These are phyloP conservation scores for Cordyceps militaris DNA, from an alignment of 2,329 filamentous ascomycete species.

Conservation along the genomic window DNA sequence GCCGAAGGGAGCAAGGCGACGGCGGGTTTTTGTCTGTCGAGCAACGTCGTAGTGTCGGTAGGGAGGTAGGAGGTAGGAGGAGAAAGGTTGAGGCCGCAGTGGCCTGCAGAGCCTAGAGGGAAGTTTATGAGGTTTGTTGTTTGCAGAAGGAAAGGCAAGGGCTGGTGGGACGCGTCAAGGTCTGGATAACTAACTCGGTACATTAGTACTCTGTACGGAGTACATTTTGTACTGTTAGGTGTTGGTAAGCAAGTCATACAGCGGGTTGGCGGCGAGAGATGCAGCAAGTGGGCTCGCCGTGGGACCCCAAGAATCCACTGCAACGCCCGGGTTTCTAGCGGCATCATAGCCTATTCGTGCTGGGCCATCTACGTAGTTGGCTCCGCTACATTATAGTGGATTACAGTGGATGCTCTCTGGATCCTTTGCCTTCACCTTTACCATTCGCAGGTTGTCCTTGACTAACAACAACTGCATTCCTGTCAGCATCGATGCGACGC, in stretches of 20 bases:
- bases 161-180: constrained; percentile 1
- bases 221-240: too few relatives aligned
- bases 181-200: too few relatives aligned
- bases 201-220: too few relatives aligned
- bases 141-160: background rate
- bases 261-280: background rate
- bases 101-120: constrained; percentile 10
- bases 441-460: background rate
- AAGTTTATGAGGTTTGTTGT: constrained; percentile 1
- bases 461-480: background rate
- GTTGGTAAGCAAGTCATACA: too few relatives aligned
- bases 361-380: background rate
- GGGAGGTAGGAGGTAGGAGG: background rate
- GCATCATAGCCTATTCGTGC: background rate
- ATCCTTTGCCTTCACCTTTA: background rate
- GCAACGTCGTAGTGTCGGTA: background rate
- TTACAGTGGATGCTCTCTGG: background rate
- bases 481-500: background rate
- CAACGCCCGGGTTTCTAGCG: constrained; percentile 1
- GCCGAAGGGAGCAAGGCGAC: background rate
- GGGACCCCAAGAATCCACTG: background rate
- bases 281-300: too few relatives aligned
- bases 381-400: background rate
- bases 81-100: constrained; percentile 12
- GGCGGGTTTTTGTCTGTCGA: background rate